Evolutionary conservation across 768 basidiomycete genomes (phyloP), one percentile per base, ranked within the genome.

Genomic region (Rhodosporidiobolus sp.): DNA sequence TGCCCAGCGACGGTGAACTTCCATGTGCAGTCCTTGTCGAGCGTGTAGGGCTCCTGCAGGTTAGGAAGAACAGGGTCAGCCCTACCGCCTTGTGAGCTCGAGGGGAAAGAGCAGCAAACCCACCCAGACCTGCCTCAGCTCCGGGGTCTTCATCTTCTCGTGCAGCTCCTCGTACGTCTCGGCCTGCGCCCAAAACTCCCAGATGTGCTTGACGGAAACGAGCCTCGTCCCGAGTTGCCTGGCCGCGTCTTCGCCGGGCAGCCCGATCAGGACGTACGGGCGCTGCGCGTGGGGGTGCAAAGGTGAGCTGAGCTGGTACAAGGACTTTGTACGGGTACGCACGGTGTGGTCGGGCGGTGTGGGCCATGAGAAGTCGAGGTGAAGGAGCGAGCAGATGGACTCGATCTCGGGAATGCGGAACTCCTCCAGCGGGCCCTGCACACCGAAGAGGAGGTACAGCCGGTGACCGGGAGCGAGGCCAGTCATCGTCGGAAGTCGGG

Each of bases 161-260:
- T 96, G 92, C 28, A 96, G 78, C 59, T 88, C 84, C 4, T 86
- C 86, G 76, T 95, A 95, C 28, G 68, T 60, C 32, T 58, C 56
- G 52, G 62, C 67, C 28, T 65, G 30, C 0, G 66, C 64, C 61
- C 48, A 79, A 34, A 65, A 68, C 53, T 74, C 69, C 76, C 76
- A 79, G 46, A 81, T 87, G 66, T 70, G 94, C 93, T 89, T 93
- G 79, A 98, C 85, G 62, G 94, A 80, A 55, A 95, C 88, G 76
- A 92, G 91, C 75, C 95, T 83, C 68, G 84, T 82, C 0, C 90
- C 89, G 35, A 99, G 83, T n/a, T 86, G 79, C 57, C 84, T 81
- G 0, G 90, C 92, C 70, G 95, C 88, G 48, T 87, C 86, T 75
- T 92, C 92, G 35, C 83, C 80, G 30, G 87, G 86, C 10, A 97